Base-by-base conservation (phyloP, 352 stramenopile genomes). In the Phytophthora cactorum region DNA sequence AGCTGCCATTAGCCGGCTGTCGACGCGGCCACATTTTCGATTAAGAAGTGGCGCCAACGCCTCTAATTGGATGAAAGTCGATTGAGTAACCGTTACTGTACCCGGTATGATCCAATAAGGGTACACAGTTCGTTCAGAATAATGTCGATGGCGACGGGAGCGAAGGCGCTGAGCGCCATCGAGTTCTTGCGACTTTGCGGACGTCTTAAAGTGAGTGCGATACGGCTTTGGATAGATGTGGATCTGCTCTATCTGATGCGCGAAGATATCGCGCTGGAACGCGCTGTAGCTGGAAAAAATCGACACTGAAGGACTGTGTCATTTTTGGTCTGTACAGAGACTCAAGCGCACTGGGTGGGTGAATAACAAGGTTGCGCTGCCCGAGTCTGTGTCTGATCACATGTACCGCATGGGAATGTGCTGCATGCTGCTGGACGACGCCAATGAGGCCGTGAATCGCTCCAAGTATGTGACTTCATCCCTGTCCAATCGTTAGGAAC, bases 381-480 rank as follows among this genome's bases (percentile, higher is more conserved):
- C 93, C 10, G 94, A 98, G 75, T 97, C 89, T 6, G 92, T 98
- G 22, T 91, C 94, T 27, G 94, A 98, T 71, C 94, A 98, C 79
- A 97, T 96, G 77, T 98, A 97, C 69, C 89, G 94, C 63, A 96
- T 98, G 82, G 74, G 88, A 7, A 96, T 97, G 86, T 95, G 89
- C 72, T 95, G 86, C 53, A 91, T 97, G 85, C 74, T 97, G 36
- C 75, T 97, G 39, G 86, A 97, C 25, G 86, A 92, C 29, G 76
- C 72, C 34, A 88, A 92, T 52, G 67, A 78, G 32, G 70, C 78
- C 6, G 76, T 95, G 14, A 85, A 84, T 59, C 81, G 81, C 31
- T 92, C 78, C 65, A 90, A 87, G 84, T 89, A 59, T 29, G 76
- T 71, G 47, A 2, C 34, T 39, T 27, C 10, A 22, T 22, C 17